Base-by-base conservation (phyloP, 2,329 filamentous ascomycete genomes). In the Colletotrichum sp. region DNA sequence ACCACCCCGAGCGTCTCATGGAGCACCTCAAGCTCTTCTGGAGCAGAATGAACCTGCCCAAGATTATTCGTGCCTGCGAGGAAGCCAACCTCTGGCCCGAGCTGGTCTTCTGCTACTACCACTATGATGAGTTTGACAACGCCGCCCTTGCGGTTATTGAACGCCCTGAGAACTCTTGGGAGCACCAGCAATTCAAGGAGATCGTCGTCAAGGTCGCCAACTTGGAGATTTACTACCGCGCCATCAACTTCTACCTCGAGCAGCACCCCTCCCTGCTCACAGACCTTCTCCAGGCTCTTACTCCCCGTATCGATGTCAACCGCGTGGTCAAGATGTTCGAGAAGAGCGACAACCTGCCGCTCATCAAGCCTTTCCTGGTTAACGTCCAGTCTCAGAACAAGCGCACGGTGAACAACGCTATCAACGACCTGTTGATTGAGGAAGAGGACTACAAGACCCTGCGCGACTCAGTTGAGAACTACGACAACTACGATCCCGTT, bases 361-460 rank as follows among this genome's bases (percentile, higher is more conserved):
- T 99, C 69, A 98, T 99, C 89, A 99, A 99, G 89, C 96, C 96
- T 5, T 99, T 99, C 93, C 87, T 99, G 79, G 91, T 99, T 73
- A 98, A 95, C 79, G 97, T 99, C 31, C 97, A 99, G 86, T 86
- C 91, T 16, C 97, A 99, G 86, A 99, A 99, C 90, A 99, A 99
- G 92, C 95, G 95, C 77, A 94, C 95, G 66, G 97, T 99, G 81
- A 99, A 99, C 85, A 95, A 97, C 81, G 97, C 97, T 31, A 98
- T 99, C 86, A 98, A 99, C 82, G 97, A 99, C 82, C 87, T 99
- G 61, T 88, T 99, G 79, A 99, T 99, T 74, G 97, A 99, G 84
- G 97, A 99, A 84, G 97, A 99, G 82, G 97, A 99, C 83, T 96
- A 99, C 90, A 98, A 99, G 92, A 98, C 96, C 18, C 90, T 99